These are phyloP conservation scores for Ophiognomonia clavigignenti-juglandacearum DNA, from an alignment of 2,329 filamentous ascomycete genomes.

Conservation along the genomic window DNA sequence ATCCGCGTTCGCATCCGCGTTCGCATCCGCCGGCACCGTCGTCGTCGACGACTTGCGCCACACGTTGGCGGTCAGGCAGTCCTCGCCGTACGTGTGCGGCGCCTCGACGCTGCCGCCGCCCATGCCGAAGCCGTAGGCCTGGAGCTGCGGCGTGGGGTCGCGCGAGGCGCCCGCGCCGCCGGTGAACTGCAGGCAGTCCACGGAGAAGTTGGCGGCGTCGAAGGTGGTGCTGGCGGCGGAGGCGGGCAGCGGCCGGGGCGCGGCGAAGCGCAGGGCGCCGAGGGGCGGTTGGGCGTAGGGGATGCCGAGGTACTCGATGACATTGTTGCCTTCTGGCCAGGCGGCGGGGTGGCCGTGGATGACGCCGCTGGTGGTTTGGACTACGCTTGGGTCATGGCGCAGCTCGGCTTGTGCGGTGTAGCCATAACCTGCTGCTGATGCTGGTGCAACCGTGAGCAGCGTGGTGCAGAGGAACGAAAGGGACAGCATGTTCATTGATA, in stretches of 20 bases:
- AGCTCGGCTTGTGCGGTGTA: too few relatives aligned
- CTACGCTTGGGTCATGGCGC: not conserved
- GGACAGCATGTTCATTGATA: too few relatives aligned
- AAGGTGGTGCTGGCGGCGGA: not conserved
- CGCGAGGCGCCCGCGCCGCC: not conserved
- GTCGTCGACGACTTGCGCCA: constrained; percentile 1
- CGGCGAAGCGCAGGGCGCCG: constrained; percentile 1
- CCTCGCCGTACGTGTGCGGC: constrained; percentile 1
- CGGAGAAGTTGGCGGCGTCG: not conserved
- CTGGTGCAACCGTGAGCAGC: too few relatives aligned
- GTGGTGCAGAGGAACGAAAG: too few relatives aligned
- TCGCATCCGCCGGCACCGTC: too few relatives aligned
- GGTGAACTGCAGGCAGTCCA: not conserved
- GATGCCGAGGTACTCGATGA: constrained; percentile 6
- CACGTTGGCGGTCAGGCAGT: constrained; percentile 10
- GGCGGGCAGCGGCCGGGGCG: not conserved
- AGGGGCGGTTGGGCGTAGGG: constrained; percentile 3
- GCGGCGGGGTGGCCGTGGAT: not conserved
- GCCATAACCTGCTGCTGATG: too few relatives aligned
- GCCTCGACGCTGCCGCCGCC: not conserved
- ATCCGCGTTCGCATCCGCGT: too few relatives aligned
- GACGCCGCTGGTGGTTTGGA: constrained; percentile 1
- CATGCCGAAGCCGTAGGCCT: constrained; percentile 1
- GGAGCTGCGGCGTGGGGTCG: constrained; percentile 4
- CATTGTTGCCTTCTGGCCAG: not conserved